Percentiles rank a stretch among this genome's conserved stretches.
phyloP scores from a whole-genome alignment of 2,329 filamentous ascomycete genomes.

The Penicillium sp. region DNA sequence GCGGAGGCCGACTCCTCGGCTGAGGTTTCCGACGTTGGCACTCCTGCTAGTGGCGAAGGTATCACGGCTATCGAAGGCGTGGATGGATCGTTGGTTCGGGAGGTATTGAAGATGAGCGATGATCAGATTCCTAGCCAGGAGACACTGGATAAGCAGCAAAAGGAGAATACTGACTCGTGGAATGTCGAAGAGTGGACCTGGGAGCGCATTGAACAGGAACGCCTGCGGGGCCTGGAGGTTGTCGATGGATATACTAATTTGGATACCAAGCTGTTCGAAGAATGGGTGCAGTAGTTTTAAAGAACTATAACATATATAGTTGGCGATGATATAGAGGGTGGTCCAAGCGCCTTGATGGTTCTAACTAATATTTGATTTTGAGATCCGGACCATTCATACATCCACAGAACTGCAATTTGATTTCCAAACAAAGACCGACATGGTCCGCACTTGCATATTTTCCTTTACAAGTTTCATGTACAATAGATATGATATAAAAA shows the following conservation, averaged over 20 bases:
- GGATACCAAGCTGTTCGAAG: slow-evolving; percentile 52
- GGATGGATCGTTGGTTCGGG: slow-evolving; percentile 36
- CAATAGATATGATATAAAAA: too few relatives aligned
- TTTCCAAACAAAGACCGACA: not conserved
- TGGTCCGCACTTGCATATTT: too few relatives aligned
- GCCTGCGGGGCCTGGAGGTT: slow-evolving; percentile 53
- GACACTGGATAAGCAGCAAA: slow-evolving; percentile 32
- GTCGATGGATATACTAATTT: slow-evolving; percentile 56
- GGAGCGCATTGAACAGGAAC: slow-evolving; percentile 59
- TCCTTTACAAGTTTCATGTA: too few relatives aligned
- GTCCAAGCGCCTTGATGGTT: not conserved
- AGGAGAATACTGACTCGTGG: slow-evolving; percentile 33
- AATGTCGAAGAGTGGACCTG: slow-evolving; percentile 54
- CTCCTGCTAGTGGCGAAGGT: slow-evolving; percentile 34
- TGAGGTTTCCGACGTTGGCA: slow-evolving; percentile 31
- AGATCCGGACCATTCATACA: not conserved
- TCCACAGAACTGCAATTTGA: slow-evolving; percentile 2
- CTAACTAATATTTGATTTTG: slow-evolving; percentile 1
- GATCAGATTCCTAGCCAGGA: slow-evolving; percentile 29
- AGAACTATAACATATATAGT: not conserved
- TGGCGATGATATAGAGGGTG: not conserved
- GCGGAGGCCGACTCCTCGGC: slow-evolving; percentile 21
- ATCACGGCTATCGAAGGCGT: slow-evolving; percentile 33
- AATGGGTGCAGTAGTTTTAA: slow-evolving; percentile 34
- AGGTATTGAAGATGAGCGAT: slow-evolving; percentile 37